A percentile compares a stretch with the other conserved stretches of the same genome.
Evolutionary conservation across 805 yeast genomes (phyloP).

Genomic region (Millerozyma miso): DNA sequence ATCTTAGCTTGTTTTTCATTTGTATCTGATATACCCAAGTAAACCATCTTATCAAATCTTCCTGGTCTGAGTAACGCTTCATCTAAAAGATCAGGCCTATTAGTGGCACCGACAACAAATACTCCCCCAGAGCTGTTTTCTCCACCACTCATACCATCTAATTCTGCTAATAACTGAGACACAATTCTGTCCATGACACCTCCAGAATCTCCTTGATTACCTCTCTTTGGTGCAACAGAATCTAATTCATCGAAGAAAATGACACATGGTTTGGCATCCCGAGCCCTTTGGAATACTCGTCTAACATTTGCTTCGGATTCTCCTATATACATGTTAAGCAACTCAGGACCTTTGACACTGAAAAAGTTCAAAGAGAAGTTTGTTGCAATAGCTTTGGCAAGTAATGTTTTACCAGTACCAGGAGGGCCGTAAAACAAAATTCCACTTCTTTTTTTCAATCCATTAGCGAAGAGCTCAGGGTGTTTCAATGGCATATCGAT

Average conservation of each 20-base stretch:
- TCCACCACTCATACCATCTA: slow-evolving; percentile 92
- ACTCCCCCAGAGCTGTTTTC: slow-evolving; percentile 69
- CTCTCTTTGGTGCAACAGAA: slow-evolving; percentile 97
- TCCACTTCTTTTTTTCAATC: slow-evolving; percentile 91
- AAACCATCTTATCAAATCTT: slow-evolving; percentile 91
- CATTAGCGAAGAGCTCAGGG: slow-evolving; percentile 83
- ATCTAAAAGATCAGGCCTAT: slow-evolving; percentile 91
- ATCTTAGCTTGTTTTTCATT: slow-evolving; percentile 84
- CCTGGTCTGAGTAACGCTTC: slow-evolving; percentile 94
- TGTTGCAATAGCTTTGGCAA: slow-evolving; percentile 97
- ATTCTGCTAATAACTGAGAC: slow-evolving; percentile 88
- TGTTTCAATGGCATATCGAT: slow-evolving; percentile 93
- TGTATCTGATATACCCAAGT: slow-evolving; percentile 89
- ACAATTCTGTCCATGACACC: slow-evolving; percentile 99
- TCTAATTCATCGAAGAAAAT: slow-evolving; percentile 96
- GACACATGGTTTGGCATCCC: slow-evolving; percentile 97
- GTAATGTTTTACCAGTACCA: slow-evolving; percentile 93
- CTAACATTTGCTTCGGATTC: slow-evolving; percentile 98
- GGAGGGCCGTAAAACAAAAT: slow-evolving; percentile 97
- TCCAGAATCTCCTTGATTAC: slow-evolving; percentile 97
- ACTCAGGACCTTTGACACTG: slow-evolving; percentile 96
- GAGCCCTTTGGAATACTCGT: slow-evolving; percentile 85
- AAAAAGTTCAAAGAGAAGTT: slow-evolving; percentile 91
- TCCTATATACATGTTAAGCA: slow-evolving; percentile 96
- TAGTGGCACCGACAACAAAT: slow-evolving; percentile 98